Base-by-base conservation (phyloP, 2,329 filamentous ascomycete species). In the Phialemoniopsis sp. region DNA sequence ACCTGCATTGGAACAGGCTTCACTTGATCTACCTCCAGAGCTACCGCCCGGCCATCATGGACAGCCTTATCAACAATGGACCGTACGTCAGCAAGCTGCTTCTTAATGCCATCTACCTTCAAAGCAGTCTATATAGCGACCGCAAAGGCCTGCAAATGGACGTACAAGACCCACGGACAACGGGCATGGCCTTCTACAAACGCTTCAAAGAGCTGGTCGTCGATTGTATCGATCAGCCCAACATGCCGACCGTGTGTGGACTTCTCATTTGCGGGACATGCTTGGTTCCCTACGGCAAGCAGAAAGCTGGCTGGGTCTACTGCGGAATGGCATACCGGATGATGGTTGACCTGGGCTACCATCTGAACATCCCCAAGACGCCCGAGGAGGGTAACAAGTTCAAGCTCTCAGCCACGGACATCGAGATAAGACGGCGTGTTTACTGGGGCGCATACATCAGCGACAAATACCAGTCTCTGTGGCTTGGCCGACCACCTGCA, bases 61-160 rank as follows among this genome's bases (percentile, higher is more conserved):
- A 63, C 21, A 60, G 59, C 39, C 52, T 64, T 3, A 47, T 52
- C 1, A 61, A 54, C 13, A 51, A 52, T 14, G 60, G 61, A 2
- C 56, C 55, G 1, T 64, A 56, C 16, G 51, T 53, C 8, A 64
- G 62, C 18, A 63, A 63, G 37, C 51, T 64, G 3, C 47, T 64
- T 1, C 49, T 64, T 10, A 65, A 65, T 40, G 57, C 61, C 13
- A 64, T 67, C 9, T 68, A 64, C 45, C 63, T 58, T 30, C 60
- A 58, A 10, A 60, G 58, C 3, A 57, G 55, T 3, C 55, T 64
- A 2, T 65, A 63, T 30, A 66, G 62, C 38, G 58, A 65, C 39
- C 54, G 62, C 2, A 44, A 53, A 1, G 57, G 56, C 13, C 50
- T 66, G 7, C 54, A 56, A 5, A 47, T 54, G 16, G 54, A 60